Percentiles rank a stretch among this genome's conserved stretches.
phyloP scores from a whole-genome alignment of 805 yeast species.

The Sporopachydermia quercuum region DNA sequence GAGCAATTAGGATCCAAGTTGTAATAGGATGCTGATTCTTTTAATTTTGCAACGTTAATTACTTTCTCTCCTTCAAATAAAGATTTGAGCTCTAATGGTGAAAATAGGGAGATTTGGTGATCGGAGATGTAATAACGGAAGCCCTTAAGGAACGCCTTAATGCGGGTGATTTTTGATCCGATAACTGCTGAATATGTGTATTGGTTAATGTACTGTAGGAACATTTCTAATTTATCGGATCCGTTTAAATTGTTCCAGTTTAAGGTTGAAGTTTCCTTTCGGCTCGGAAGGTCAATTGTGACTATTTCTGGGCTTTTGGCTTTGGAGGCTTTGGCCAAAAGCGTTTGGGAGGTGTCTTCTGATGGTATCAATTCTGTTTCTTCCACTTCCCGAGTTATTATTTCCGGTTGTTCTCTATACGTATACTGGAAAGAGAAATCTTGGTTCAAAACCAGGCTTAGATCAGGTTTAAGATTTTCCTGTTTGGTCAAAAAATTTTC shows the following conservation, averaged over 20 bases:
- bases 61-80: constrained; percentile 29
- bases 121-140: constrained; percentile 10
- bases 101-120: constrained; percentile 6
- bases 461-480: neutral
- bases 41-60: constrained; percentile 26
- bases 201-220: constrained; percentile 7
- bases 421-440: constrained; percentile 1
- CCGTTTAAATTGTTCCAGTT: neutral
- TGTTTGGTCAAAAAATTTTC: neutral
- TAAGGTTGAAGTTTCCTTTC: neutral
- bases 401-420: too few species aligned
- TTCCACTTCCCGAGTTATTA: too few species aligned
- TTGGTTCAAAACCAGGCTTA: neutral
- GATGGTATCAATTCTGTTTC: too few species aligned
- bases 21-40: constrained; percentile 23
- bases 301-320: neutral
- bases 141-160: constrained; percentile 13
- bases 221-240: neutral
- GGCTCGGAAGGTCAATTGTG: neutral
- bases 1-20: constrained; percentile 24
- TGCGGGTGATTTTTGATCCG: constrained; percentile 5
- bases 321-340: too few species aligned
- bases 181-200: constrained; percentile 6
- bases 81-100: constrained; percentile 8
- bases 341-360: too few species aligned